Evolutionary conservation across 345 rosid genomes (phyloP), one percentile per base, ranked within the genome.

Genomic region (Eucalyptus tenuipes): DNA sequence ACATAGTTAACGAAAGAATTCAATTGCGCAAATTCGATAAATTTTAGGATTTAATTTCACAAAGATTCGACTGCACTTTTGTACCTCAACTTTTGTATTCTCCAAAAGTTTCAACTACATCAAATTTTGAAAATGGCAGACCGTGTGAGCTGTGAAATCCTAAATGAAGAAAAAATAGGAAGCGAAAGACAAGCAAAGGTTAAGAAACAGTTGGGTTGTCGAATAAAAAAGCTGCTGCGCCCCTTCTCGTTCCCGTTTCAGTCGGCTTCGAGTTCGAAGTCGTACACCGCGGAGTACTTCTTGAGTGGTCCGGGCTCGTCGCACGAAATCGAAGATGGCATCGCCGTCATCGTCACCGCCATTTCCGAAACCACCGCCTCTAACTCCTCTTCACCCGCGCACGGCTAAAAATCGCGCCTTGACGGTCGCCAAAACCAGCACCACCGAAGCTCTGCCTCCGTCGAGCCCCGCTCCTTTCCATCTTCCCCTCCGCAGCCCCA

Each of bases 21-120:
- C 1, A 52, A 52, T 52, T 52, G 2, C 0, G 7, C 2, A 52
- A 52, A 52, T 52, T 52, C 1, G 0, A 52, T 0, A 52, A 52
- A 52, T 18, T 52, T 18, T 52, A 52, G 1, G 4, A 18, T 52
- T 18, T 7, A 52, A 52, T 52, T 52, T 20, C n/a, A n/a, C n/a
- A 18, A 52, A 52, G 10, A 52, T 52, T 52, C 10, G 4, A 7
- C 20, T 52, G 1, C 10, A 8, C 2, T 0, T 29, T 29, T 2
- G 4, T 6, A 7, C 4, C 9, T 29, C 71, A 61, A 61, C 33
- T 27, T 15, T 66, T n/a, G 17, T 9, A 68, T 16, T 68, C 10
- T 31, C 12, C 12, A 2, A 68, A 68, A 68, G 42, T 17, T 17
- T 68, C 80, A 68, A 33, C 37, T 33, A 6, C 8, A 16, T 33